These are phyloP conservation scores for Cutaneotrichosporon cyanovorans DNA, from an alignment of 1,284 basidiomycete species.

Conservation along the genomic window DNA sequence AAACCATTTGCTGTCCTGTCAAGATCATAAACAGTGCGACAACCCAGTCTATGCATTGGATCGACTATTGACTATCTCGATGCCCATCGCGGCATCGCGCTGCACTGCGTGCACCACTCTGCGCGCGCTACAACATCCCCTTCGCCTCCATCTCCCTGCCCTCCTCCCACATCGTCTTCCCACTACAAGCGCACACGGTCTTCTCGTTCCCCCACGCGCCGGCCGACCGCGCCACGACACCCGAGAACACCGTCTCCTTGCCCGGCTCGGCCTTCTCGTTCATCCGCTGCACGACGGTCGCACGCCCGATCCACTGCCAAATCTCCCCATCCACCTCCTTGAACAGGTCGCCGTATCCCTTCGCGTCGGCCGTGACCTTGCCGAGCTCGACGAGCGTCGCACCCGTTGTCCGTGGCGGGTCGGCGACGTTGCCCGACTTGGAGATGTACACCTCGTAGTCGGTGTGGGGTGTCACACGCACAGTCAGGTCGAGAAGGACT, in stretches of 20 bases:
- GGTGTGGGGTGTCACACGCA: slow-evolving; percentile 33
- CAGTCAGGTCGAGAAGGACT: slow-evolving; percentile 44
- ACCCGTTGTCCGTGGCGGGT: slow-evolving; percentile 43
- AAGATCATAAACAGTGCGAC: too few relatives aligned
- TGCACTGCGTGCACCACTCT: too few relatives aligned
- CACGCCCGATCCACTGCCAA: slow-evolving; percentile 47
- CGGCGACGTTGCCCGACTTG: slow-evolving; percentile 39
- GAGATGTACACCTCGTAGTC: slow-evolving; percentile 37
- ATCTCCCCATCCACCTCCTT: slow-evolving; percentile 43
- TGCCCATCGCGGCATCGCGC: too few relatives aligned
- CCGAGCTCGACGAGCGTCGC: slow-evolving; percentile 32
- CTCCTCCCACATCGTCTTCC: slow-evolving; percentile 48
- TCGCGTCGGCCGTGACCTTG: slow-evolving; percentile 35
- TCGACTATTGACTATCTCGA: too few relatives aligned
- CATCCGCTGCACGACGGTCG: slow-evolving; percentile 34
- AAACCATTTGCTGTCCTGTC: too few relatives aligned
- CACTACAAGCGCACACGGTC: slow-evolving; percentile 47
- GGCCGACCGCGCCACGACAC: slow-evolving; percentile 44
- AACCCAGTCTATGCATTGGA: too few relatives aligned
- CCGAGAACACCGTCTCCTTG: slow-evolving; percentile 35
- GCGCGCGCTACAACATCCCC: slow-evolving; percentile 15
- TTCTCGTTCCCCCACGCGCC: slow-evolving; percentile 48
- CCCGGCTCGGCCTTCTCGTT: slow-evolving; percentile 1
- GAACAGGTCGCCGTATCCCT: slow-evolving; percentile 47
- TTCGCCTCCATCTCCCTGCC: slow-evolving; percentile 44